Conservation (phyloP, 257 asterid genomes). For the Ligustrum vulgare region DNA sequence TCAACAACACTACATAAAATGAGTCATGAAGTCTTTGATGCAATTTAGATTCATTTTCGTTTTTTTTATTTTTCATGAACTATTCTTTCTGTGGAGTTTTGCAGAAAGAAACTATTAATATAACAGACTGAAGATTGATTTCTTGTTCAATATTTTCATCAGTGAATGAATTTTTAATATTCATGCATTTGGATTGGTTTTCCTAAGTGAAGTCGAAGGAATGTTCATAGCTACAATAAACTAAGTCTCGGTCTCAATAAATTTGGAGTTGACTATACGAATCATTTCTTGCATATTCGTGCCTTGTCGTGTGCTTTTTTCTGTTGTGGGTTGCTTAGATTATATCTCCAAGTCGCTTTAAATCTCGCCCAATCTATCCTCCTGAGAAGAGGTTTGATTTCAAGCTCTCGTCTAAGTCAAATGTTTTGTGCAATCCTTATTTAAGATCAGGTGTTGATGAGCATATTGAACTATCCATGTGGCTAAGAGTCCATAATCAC, state of each 20-base stretch:
- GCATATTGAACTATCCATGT: too few species aligned
- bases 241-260: not conserved
- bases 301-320: not conserved
- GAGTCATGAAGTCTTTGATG: not conserved
- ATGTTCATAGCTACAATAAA: not conserved
- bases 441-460: too few species aligned
- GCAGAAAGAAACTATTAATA: not conserved
- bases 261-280: not conserved
- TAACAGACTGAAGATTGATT: not conserved
- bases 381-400: too few species aligned
- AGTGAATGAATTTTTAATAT: not conserved
- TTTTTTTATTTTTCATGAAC: not conserved
- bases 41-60: not conserved
- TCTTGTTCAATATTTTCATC: not conserved
- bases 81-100: not conserved
- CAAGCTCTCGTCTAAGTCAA: too few species aligned
- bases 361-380: too few species aligned
- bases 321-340: not conserved
- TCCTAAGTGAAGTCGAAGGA: not conserved
- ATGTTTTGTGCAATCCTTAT: too few species aligned
- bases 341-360: not conserved
- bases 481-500: too few species aligned
- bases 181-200: not conserved
- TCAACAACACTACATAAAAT: not conserved
- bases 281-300: not conserved